phyloP scores from a whole-genome alignment of 169 alveolate genomes.

The Plasmodium fragile region DNA sequence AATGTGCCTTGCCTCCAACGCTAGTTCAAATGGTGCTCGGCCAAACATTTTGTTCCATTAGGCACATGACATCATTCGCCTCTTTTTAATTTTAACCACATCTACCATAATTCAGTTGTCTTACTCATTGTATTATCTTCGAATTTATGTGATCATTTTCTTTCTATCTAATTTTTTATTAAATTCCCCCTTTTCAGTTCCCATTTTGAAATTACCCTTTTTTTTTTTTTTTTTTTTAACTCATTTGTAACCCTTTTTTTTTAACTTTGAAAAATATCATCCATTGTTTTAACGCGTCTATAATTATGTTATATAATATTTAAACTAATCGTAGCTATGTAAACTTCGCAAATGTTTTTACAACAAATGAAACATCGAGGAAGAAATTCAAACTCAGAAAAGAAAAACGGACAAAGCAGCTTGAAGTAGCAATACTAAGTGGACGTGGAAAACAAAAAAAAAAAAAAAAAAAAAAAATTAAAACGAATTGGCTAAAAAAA shows the following conservation, averaged over 20 bases:
- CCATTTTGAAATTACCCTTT: not conserved
- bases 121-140: not conserved
- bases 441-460: not conserved
- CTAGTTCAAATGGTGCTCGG: not conserved
- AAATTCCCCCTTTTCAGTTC: not conserved
- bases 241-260: slow-evolving; percentile 10
- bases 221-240: slow-evolving; percentile 15
- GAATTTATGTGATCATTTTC: not conserved
- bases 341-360: not conserved
- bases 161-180: not conserved
- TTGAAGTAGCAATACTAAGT: not conserved
- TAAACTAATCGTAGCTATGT: not conserved
- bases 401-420: not conserved
- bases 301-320: not conserved
- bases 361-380: not conserved
- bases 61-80: not conserved
- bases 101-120: not conserved
- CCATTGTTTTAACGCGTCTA: slow-evolving; percentile 10
- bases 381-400: not conserved
- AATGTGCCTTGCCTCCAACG: not conserved
- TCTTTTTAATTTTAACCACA: not conserved
- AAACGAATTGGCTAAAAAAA: not conserved
- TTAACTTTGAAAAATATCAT: not conserved
- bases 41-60: not conserved
- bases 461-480: not conserved